These are phyloP conservation scores for Trichophaea hybrida DNA, from an alignment of 2,329 filamentous ascomycete species.

Conservation along the genomic window DNA sequence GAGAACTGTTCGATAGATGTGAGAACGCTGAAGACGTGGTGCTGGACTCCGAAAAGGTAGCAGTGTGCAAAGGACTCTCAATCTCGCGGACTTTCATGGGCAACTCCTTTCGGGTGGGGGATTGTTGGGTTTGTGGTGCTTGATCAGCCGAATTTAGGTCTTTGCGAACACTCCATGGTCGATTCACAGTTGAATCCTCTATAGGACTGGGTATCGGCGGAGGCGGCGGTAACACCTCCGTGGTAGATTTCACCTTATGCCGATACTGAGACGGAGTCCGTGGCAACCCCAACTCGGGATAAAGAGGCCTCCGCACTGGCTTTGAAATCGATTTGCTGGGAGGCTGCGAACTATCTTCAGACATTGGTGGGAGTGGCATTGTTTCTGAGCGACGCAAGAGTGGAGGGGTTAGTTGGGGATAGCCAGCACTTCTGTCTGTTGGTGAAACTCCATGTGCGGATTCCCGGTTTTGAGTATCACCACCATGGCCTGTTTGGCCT, in stretches of 20 bases:
- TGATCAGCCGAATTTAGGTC: too few relatives aligned
- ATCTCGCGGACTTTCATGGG: too few relatives aligned
- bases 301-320: conserved; percentile 8
- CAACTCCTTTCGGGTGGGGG: too few relatives aligned
- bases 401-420: not conserved
- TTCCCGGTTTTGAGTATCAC: too few relatives aligned
- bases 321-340: not conserved
- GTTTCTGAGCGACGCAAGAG: not conserved
- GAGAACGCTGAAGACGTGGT: conserved; percentile 19
- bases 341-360: not conserved
- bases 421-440: not conserved
- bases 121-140: too few relatives aligned
- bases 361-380: not conserved
- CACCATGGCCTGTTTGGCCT: not conserved
- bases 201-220: not conserved
- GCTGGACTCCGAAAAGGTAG: conserved; percentile 19
- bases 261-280: conserved; percentile 13
- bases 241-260: not conserved
- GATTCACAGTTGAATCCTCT: too few relatives aligned
- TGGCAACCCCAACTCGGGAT: conserved; percentile 18
- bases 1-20: conserved; percentile 16
- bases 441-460: too few relatives aligned
- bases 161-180: too few relatives aligned
- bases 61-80: not conserved
- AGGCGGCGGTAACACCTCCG: not conserved